Percentiles rank a stretch among this genome's conserved stretches.
Evolutionary conservation across 257 asterid species (phyloP).

Genomic region (Sherardia arvensis): DNA sequence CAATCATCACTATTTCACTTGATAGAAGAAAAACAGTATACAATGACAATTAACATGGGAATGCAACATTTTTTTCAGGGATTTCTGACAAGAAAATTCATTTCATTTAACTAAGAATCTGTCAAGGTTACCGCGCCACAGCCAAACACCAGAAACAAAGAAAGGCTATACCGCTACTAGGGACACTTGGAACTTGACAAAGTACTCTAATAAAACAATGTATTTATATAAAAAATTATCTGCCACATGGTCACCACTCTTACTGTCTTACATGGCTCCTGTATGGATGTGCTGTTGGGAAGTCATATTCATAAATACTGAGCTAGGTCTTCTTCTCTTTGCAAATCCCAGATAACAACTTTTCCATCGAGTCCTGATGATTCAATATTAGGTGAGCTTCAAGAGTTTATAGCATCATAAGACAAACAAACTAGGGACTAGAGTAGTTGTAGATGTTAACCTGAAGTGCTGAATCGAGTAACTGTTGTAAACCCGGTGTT

Average conservation of each 20-base stretch:
- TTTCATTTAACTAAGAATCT: slow-evolving; percentile 2
- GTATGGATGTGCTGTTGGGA: background rate
- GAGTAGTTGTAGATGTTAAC: slow-evolving; percentile 19
- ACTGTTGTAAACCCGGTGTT: slow-evolving; percentile 29
- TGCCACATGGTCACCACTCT: no score
- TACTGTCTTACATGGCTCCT: background rate
- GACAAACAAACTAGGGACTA: background rate
- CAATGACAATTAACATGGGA: background rate
- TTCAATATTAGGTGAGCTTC: background rate
- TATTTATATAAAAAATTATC: slow-evolving; percentile 10
- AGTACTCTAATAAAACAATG: slow-evolving; percentile 1
- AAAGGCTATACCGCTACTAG: slow-evolving; percentile 6
- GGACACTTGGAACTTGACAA: no score
- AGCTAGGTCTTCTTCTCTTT: slow-evolving; percentile 49
- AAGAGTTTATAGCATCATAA: background rate
- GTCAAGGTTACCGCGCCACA: background rate
- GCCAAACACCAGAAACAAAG: slow-evolving; percentile 5
- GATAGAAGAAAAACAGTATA: background rate
- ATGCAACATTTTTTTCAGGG: background rate
- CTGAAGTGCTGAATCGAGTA: slow-evolving; percentile 84
- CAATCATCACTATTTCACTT: background rate
- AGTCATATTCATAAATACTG: slow-evolving; percentile 31
- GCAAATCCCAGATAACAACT: slow-evolving; percentile 73
- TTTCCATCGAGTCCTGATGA: slow-evolving; percentile 76
- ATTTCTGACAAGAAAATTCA: background rate